Conservation (phyloP, 305 asterid species). For the Fraxinus velutina region DNA sequence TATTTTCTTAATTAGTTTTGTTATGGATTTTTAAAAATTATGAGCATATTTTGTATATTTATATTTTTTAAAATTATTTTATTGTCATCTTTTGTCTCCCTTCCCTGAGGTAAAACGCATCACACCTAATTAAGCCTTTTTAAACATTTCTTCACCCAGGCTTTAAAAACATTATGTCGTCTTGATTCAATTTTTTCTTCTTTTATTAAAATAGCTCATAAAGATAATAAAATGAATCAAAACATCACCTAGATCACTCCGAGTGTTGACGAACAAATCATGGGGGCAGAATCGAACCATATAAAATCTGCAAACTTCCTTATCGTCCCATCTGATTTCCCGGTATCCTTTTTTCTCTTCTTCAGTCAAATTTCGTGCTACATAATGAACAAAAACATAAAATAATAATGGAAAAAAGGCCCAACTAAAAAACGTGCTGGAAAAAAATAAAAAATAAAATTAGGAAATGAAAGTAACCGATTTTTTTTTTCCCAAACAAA, state of each 20-base stretch:
- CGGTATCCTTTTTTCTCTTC: constrained; percentile 84
- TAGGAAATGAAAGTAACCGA: neutral
- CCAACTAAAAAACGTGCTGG: constrained; percentile 2
- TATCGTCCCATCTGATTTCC: constrained; percentile 93
- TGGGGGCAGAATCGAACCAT: constrained; percentile 98
- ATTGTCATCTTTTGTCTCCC: neutral
- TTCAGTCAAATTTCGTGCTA: constrained; percentile 89
- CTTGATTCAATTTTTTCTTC: neutral
- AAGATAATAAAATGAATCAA: constrained; percentile 15
- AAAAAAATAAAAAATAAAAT: neutral
- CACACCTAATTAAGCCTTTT: neutral
- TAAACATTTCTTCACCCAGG: neutral
- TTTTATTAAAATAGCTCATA: neutral
- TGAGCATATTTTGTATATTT: neutral
- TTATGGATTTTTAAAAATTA: neutral
- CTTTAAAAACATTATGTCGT: neutral
- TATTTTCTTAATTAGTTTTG: neutral
- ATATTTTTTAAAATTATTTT: neutral
- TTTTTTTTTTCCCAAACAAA: neutral
- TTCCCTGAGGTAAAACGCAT: neutral
- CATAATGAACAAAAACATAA: neutral
- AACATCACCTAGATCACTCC: constrained; percentile 78
- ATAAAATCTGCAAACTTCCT: constrained; percentile 79
- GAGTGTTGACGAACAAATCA: constrained; percentile 89
- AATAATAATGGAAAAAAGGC: neutral